Percentiles rank a stretch among this genome's conserved stretches.
phyloP scores from a whole-genome alignment of 139 green algal genomes.

The Limnomonas spitsbergensis region DNA sequence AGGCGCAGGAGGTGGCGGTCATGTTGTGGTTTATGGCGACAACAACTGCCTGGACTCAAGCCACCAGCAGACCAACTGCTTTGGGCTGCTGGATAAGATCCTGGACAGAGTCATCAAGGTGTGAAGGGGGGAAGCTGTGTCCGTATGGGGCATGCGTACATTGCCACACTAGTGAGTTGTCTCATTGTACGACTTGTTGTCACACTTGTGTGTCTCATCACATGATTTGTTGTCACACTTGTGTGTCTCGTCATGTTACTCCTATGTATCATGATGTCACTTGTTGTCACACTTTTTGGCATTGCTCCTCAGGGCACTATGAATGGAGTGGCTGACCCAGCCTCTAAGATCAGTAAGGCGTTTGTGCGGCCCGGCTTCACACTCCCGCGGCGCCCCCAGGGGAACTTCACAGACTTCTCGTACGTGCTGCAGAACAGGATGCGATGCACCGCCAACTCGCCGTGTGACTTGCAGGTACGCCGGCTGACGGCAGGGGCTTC shows the following conservation, averaged over 20 bases:
- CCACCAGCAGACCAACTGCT: slow-evolving; percentile 63
- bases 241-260: too few species aligned
- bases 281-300: too few species aligned
- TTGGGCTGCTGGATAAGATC: slow-evolving; percentile 47
- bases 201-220: too few species aligned
- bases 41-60: slow-evolving; percentile 91
- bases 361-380: slow-evolving; percentile 1
- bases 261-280: too few species aligned
- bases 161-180: too few species aligned
- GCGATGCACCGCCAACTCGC: background rate
- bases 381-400: background rate
- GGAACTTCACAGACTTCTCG: slow-evolving; percentile 9
- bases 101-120: slow-evolving; percentile 21
- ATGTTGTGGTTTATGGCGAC: slow-evolving; percentile 79
- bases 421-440: background rate
- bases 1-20: slow-evolving; percentile 33
- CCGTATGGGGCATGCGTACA: too few species aligned
- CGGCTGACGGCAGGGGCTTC: background rate
- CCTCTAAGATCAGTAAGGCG: background rate
- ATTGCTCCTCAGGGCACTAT: background rate
- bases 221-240: too few species aligned
- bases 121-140: too few species aligned
- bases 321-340: background rate
- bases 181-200: too few species aligned
- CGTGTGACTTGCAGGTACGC: background rate